Evolutionary conservation across 2,329 filamentous ascomycete genomes (phyloP).

Genomic region (Phialophora macrospora): DNA sequence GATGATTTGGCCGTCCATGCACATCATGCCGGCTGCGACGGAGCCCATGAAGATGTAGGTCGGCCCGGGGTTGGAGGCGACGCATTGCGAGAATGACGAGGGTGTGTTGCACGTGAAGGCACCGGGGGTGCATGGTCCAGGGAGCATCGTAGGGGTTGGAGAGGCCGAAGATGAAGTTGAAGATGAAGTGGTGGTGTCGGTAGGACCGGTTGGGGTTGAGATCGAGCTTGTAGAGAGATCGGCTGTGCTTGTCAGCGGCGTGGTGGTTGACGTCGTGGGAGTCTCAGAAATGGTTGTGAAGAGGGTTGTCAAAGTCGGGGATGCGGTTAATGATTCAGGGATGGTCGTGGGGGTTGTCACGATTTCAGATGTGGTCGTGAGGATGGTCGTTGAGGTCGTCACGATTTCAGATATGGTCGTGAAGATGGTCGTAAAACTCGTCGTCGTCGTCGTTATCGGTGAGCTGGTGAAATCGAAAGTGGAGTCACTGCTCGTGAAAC

Average conservation of each 20-base stretch:
- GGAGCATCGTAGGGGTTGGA: slow-evolving; percentile 10
- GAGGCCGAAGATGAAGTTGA: neutral
- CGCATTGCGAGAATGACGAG: slow-evolving; percentile 47
- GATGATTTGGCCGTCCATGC: slow-evolving; percentile 32
- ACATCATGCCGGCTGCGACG: slow-evolving; percentile 35
- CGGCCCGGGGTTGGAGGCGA: slow-evolving; percentile 32
- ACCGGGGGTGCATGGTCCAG: slow-evolving; percentile 40
- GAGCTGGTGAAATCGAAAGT: slow-evolving; percentile 1
- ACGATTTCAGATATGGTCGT: neutral
- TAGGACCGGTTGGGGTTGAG: neutral
- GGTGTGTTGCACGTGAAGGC: slow-evolving; percentile 45
- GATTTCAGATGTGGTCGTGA: neutral
- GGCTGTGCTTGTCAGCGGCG: neutral
- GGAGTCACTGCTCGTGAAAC: neutral
- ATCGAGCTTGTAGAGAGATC: neutral
- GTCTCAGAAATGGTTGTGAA: neutral
- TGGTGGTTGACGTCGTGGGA: slow-evolving; percentile 11
- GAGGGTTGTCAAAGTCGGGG: slow-evolving; percentile 13
- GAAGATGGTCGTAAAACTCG: slow-evolving; percentile 18
- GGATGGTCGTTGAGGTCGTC: neutral
- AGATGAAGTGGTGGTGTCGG: slow-evolving; percentile 1
- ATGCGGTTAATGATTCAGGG: neutral
- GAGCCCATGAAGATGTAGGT: slow-evolving; percentile 36
- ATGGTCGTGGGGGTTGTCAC: neutral
- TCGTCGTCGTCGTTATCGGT: slow-evolving; percentile 17